Percentiles rank a stretch among this genome's conserved stretches.
phyloP scores from a whole-genome alignment of 306 rosid species.

The Echinosophora koreensis region DNA sequence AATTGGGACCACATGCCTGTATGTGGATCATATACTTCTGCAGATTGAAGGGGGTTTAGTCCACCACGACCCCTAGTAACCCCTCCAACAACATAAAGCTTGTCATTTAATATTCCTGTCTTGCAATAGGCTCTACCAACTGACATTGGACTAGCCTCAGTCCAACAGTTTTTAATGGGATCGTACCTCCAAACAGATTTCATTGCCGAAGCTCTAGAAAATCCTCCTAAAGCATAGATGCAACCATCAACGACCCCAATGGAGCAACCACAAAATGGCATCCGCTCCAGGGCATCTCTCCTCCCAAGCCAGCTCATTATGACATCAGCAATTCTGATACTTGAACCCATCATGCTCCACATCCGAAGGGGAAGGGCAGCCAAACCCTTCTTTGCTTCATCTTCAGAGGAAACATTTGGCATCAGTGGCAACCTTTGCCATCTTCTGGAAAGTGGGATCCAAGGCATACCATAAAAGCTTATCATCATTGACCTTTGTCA shows the following conservation, averaged over 20 bases:
- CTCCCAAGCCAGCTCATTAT: conserved; percentile 54
- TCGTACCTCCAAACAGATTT: conserved; percentile 54
- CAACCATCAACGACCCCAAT: conserved; percentile 50
- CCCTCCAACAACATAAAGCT: conserved; percentile 57
- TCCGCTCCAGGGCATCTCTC: conserved; percentile 48
- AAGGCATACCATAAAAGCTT: conserved; percentile 52
- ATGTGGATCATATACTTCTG: conserved; percentile 52
- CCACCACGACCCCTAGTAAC: conserved; percentile 55
- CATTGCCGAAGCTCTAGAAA: conserved; percentile 51
- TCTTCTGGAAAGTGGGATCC: conserved; percentile 49
- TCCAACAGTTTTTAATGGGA: conserved; percentile 48
- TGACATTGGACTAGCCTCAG: conserved; percentile 49
- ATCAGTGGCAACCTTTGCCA: conserved; percentile 54
- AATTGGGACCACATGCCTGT: conserved; percentile 52
- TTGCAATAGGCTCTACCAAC: conserved; percentile 57
- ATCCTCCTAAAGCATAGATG: conserved; percentile 55
- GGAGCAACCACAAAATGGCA: conserved; percentile 56
- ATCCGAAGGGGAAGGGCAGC: conserved; percentile 44
- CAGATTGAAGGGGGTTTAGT: conserved; percentile 54
- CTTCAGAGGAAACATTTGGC: conserved; percentile 50
- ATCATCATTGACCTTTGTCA: conserved; percentile 46
- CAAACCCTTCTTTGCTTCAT: conserved; percentile 49
- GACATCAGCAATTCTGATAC: conserved; percentile 48
- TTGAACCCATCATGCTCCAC: conserved; percentile 51
- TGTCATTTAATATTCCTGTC: conserved; percentile 50